Percentiles rank a stretch among this genome's conserved stretches.
Evolutionary conservation across 164 flowering plant genomes (phyloP).

Genomic region (Taxillus chinensis): DNA sequence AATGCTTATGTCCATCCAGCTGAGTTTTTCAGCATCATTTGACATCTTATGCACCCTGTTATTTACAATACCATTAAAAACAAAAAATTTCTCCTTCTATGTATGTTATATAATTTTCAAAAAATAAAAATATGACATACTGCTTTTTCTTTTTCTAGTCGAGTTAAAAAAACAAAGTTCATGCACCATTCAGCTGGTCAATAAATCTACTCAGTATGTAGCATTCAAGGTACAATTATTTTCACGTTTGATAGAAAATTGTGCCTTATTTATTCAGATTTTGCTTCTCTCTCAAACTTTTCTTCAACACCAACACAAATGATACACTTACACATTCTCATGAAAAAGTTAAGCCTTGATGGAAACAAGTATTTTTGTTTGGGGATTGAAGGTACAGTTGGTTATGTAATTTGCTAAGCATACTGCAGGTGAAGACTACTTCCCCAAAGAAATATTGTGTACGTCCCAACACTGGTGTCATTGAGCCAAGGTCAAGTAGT

Average conservation of each 20-base stretch:
- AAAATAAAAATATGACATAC: neutral
- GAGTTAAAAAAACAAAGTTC: slow-evolving; percentile 5
- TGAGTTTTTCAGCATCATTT: too few species aligned
- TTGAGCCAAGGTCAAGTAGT: neutral
- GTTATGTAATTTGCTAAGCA: neutral
- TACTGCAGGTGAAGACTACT: slow-evolving; percentile 3
- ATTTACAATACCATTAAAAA: neutral
- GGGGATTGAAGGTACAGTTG: neutral
- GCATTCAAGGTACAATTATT: slow-evolving; percentile 3
- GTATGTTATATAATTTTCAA: neutral
- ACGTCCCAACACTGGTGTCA: neutral
- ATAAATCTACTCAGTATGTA: slow-evolving; percentile 3
- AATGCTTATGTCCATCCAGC: too few species aligned
- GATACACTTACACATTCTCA: too few species aligned
- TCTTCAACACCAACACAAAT: too few species aligned
- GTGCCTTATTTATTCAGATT: too few species aligned
- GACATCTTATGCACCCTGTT: neutral
- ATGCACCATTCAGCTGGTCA: slow-evolving; percentile 1
- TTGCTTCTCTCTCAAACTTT: too few species aligned
- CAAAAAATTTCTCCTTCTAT: neutral
- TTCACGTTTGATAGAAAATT: neutral
- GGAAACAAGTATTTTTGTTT: too few species aligned
- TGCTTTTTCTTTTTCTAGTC: neutral
- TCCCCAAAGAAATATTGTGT: slow-evolving; percentile 4
- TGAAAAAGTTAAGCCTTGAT: too few species aligned